Evolutionary conservation across 192 early-diverging fungal species (phyloP), one percentile per base, ranked within the genome.

Genomic region (Dispira parvispora): DNA sequence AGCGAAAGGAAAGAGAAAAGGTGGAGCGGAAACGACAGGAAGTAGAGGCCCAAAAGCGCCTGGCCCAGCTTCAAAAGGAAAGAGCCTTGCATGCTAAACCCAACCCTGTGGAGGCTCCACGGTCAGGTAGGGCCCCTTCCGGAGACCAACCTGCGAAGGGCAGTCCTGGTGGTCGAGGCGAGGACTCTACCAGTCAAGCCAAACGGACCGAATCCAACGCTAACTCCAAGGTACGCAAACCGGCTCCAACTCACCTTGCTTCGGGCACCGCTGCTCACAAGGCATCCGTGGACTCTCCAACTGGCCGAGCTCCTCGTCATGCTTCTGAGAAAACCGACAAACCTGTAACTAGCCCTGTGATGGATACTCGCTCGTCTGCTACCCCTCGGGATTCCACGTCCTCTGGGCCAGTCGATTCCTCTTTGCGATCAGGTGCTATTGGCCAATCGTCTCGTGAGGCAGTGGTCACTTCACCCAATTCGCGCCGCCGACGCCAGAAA

Each of bases 41-140:
- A 11, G 71, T 71, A 57, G 65, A 71, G 55, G 75, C 75, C 0
- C 71, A 70, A 20, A 50, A 47, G 64, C 71, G 75, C 10, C 46
- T 76, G 61, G 71, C 68, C 45, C 42, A 54, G 13, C 67, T 73
- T 61, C 63, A 64, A 11, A 21, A 18, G 54, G 64, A 70, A 52
- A 20, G 50, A n/a, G 50, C 50, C 9, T 18, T 25, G 50, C 18
- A 52, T n/a, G 21, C 50, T n/a, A 11, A 20, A 20, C 21, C 18
- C 18, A n/a, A 38, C 32, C 50, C 50, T 20, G 8, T n/a, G 50
- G 26, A 9, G 18, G 50, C 26, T n/a, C 18, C 10, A 26, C 18
- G 20, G 50, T 26, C 18, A n/a, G 20, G 10, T 25, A 18, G 50
- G 21, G 3, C 26, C 26, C 50, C 8, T 18, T 11, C 50, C 9